Evolutionary conservation across 2,329 filamentous ascomycete species (phyloP).

Genomic region (Cercospora janseana): DNA sequence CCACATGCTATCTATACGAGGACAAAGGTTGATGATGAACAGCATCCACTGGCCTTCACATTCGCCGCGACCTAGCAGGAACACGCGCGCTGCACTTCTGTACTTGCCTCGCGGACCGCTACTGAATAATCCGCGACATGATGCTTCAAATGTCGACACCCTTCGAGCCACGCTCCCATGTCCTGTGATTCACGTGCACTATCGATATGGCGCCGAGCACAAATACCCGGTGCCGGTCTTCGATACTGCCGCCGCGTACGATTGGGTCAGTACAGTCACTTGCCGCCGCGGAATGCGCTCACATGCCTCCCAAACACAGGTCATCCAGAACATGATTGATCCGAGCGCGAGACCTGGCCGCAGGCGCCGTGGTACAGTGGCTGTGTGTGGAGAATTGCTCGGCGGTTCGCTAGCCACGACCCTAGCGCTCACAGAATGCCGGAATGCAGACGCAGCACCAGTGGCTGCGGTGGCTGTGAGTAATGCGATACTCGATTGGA

Average conservation of each 20-base stretch:
- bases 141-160: constrained; percentile 35
- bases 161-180: constrained; percentile 41
- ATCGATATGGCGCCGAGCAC: constrained; percentile 41
- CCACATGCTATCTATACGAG: neutral
- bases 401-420: constrained; percentile 50
- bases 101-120: constrained; percentile 48
- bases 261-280: constrained; percentile 34
- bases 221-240: constrained; percentile 49
- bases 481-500: constrained; percentile 51
- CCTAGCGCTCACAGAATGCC: constrained; percentile 52
- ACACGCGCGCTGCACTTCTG: constrained; percentile 30
- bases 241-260: constrained; percentile 48
- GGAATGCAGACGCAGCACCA: constrained; percentile 37
- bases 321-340: neutral
- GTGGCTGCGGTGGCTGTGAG: constrained; percentile 49
- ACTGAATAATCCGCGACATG: constrained; percentile 31
- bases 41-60: constrained; percentile 22
- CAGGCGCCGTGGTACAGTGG: constrained; percentile 38
- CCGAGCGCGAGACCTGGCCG: constrained; percentile 31
- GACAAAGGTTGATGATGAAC: constrained; percentile 1
- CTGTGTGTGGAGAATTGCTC: constrained; percentile 49
- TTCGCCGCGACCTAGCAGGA: constrained; percentile 27
- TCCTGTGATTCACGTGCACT: constrained; percentile 48
- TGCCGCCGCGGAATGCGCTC: constrained; percentile 34
- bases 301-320: too few relatives aligned